phyloP scores from a whole-genome alignment of 176 grass and related monocot genomes.

The Zoysia japonica region DNA sequence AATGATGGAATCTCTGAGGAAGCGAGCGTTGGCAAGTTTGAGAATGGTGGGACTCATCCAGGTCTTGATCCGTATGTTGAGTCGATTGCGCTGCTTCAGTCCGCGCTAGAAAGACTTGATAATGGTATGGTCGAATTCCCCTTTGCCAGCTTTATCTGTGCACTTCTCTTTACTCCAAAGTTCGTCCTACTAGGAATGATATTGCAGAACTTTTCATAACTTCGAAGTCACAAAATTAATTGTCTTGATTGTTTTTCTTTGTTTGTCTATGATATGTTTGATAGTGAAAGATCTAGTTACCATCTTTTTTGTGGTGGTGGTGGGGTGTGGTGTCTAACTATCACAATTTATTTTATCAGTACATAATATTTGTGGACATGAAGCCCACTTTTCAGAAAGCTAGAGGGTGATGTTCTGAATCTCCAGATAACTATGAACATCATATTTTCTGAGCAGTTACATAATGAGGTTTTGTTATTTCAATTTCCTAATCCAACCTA shows the following conservation, averaged over 20 bases:
- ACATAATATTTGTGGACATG: neutral
- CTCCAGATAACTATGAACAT: neutral
- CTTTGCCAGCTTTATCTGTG: neutral
- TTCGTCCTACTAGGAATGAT: no score
- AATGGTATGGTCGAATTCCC: conserved; percentile 60
- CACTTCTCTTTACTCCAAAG: neutral
- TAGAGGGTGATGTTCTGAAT: neutral
- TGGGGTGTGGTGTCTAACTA: neutral
- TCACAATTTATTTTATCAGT: neutral
- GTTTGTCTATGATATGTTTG: neutral
- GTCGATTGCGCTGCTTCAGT: conserved; percentile 57
- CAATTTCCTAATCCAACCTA: conserved; percentile 1
- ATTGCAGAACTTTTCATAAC: no score
- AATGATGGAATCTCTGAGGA: conserved; percentile 38
- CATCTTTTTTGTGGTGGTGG: neutral
- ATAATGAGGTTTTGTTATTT: neutral
- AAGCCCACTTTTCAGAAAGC: conserved; percentile 3
- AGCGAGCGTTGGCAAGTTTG: conserved; percentile 36
- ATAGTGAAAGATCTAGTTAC: neutral
- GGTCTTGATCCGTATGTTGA: conserved; percentile 52
- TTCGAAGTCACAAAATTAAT: neutral
- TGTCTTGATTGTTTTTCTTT: neutral
- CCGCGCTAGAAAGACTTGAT: conserved; percentile 76
- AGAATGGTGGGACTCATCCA: conserved; percentile 51
- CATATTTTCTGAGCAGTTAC: neutral